These are phyloP conservation scores for Botryotinia convoluta DNA, from an alignment of 2,329 filamentous ascomycete genomes.

Conservation along the genomic window DNA sequence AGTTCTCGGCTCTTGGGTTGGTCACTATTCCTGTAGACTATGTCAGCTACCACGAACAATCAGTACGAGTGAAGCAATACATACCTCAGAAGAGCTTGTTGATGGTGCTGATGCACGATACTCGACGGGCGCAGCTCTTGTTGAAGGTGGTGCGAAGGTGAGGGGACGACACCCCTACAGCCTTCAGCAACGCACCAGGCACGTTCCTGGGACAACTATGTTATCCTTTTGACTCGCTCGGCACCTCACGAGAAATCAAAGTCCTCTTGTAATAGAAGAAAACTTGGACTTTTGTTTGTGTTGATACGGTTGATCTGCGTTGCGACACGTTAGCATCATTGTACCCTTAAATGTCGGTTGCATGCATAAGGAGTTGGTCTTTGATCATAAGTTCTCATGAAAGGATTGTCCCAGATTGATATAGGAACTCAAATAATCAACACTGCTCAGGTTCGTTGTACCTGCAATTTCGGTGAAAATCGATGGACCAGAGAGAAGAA, in stretches of 20 bases:
- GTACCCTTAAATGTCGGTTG: background rate
- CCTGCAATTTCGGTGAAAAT: background rate
- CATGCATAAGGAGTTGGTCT: background rate
- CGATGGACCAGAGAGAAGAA: background rate
- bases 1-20: background rate
- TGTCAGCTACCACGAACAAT: background rate
- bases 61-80: background rate
- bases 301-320: background rate
- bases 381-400: background rate
- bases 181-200: background rate
- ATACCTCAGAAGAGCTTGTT: conserved; percentile 52
- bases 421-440: background rate
- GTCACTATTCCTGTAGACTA: background rate
- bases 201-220: background rate
- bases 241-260: background rate
- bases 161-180: conserved; percentile 40
- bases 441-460: no score
- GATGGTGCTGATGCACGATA: conserved; percentile 68
- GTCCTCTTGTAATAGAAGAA: background rate
- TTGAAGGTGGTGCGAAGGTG: conserved; percentile 57
- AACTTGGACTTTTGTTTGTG: background rate
- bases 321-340: background rate
- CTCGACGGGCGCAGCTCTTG: conserved; percentile 70
- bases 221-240: background rate
- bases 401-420: background rate